Conservation (phyloP, 2,329 filamentous ascomycete genomes). For the Apiospora koreana region DNA sequence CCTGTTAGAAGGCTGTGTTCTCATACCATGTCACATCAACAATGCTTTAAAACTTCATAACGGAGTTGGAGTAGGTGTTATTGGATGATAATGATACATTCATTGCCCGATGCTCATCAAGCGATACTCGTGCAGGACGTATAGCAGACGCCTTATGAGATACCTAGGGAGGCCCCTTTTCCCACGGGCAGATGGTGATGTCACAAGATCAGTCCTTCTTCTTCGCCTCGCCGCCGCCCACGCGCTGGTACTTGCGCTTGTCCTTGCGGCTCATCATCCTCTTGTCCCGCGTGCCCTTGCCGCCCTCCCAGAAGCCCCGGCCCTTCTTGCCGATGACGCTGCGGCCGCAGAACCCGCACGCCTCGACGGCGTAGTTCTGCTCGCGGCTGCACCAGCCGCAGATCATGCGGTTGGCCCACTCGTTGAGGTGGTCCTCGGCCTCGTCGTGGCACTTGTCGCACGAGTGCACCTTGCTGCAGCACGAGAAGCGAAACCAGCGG, state of each 20-base stretch:
- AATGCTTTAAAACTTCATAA: background rate
- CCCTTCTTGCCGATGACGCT: conserved; percentile 67
- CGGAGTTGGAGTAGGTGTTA: too few relatives aligned
- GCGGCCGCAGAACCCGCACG: conserved; percentile 72
- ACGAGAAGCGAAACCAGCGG: conserved; percentile 67
- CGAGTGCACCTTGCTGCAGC: conserved; percentile 59
- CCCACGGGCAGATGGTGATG: background rate
- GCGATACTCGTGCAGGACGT: background rate
- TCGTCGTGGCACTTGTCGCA: conserved; percentile 76
- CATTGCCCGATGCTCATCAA: background rate
- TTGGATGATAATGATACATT: background rate
- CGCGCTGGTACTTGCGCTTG: conserved; percentile 69
- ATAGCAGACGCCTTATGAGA: background rate
- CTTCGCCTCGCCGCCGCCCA: conserved; percentile 44
- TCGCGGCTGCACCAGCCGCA: conserved; percentile 80
- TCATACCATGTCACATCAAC: background rate
- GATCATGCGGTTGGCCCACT: conserved; percentile 84
- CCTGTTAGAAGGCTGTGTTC: background rate
- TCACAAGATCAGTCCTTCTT: conserved; percentile 32
- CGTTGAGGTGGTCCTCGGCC: conserved; percentile 69
- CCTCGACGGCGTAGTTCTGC: conserved; percentile 76
- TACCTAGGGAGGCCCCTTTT: background rate
- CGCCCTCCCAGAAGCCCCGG: conserved; percentile 82
- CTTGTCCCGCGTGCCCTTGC: conserved; percentile 76
- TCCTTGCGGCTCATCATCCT: conserved; percentile 74